A percentile compares a stretch with the other conserved stretches of the same genome.
Evolutionary conservation across 192 early-diverging fungal species (phyloP).

Genomic region (Linnemannia exigua): DNA sequence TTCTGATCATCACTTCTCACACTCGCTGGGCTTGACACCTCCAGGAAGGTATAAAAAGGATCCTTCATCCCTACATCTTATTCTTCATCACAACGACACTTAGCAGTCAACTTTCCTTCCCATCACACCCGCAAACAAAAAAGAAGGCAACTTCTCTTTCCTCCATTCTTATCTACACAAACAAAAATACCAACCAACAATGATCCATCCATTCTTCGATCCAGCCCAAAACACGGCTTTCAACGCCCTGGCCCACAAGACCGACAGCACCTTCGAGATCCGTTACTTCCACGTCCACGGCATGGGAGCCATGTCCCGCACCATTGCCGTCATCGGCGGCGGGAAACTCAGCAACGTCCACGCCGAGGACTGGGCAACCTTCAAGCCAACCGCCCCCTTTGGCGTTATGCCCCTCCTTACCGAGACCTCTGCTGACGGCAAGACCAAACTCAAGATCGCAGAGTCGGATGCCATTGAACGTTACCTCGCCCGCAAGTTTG

Average conservation of each 20-base stretch:
- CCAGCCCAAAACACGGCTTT: conserved; percentile 34
- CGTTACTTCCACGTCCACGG: conserved; percentile 29
- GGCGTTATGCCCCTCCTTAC: conserved; percentile 66
- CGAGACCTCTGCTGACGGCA: conserved; percentile 46
- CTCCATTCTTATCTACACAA: no score
- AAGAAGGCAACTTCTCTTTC: no score
- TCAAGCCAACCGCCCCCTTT: conserved; percentile 56
- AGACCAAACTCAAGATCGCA: conserved; percentile 39
- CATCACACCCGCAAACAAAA: no score
- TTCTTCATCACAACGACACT: no score
- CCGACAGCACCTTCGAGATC: conserved; percentile 32
- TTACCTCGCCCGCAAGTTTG: conserved; percentile 60
- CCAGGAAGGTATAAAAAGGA: no score
- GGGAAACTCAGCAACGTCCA: conserved; percentile 39
- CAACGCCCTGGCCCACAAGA: conserved; percentile 1
- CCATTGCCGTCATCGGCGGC: conserved; percentile 28
- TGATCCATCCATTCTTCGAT: conserved; percentile 34
- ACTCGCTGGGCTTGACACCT: no score
- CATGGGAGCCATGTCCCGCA: neutral
- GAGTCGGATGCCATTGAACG: conserved; percentile 62
- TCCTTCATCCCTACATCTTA: no score
- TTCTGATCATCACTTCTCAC: no score
- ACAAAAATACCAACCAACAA: neutral
- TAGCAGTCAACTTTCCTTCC: no score
- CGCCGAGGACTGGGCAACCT: conserved; percentile 51